Evolutionary conservation across 1,139 yeast species (phyloP).

Genomic region (Nakaseomyces sp.): DNA sequence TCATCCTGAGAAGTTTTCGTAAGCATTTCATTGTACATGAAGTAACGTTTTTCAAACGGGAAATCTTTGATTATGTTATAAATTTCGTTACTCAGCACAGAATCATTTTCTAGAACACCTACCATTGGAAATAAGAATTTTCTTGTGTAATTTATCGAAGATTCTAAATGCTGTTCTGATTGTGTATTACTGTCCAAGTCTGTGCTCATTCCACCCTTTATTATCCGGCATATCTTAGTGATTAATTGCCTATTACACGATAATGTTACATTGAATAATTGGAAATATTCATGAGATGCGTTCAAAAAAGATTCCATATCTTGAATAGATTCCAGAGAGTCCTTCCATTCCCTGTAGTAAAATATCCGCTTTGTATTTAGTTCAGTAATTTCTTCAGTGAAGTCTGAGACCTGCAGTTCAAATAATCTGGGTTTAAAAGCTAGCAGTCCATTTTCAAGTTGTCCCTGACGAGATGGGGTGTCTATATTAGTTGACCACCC

Average conservation of each 20-base stretch:
- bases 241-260: slow-evolving; percentile 41
- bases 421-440: slow-evolving; percentile 23
- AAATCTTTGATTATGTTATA: slow-evolving; percentile 47
- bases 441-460: slow-evolving; percentile 21
- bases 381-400: slow-evolving; percentile 33
- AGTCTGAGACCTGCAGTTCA: slow-evolving; percentile 28
- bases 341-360: slow-evolving; percentile 48
- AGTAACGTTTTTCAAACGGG: slow-evolving; percentile 58
- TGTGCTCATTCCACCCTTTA: slow-evolving; percentile 33
- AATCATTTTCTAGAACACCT: slow-evolving; percentile 51
- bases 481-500: background rate
- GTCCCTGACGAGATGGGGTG: slow-evolving; percentile 9
- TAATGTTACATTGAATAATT: slow-evolving; percentile 51
- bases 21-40: slow-evolving; percentile 78
- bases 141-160: slow-evolving; percentile 59
- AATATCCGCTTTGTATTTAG: slow-evolving; percentile 32
- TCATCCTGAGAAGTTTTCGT: slow-evolving; percentile 45
- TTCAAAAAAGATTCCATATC: slow-evolving; percentile 40
- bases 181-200: slow-evolving; percentile 20
- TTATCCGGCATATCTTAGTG: slow-evolving; percentile 55
- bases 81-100: slow-evolving; percentile 55
- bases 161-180: slow-evolving; percentile 18
- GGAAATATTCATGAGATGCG: slow-evolving; percentile 42
- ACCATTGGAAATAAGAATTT: slow-evolving; percentile 62
- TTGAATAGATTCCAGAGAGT: slow-evolving; percentile 34